Evolutionary conservation across 352 stramenopile genomes (phyloP).

Genomic region (Peronosclerospora sorghi): DNA sequence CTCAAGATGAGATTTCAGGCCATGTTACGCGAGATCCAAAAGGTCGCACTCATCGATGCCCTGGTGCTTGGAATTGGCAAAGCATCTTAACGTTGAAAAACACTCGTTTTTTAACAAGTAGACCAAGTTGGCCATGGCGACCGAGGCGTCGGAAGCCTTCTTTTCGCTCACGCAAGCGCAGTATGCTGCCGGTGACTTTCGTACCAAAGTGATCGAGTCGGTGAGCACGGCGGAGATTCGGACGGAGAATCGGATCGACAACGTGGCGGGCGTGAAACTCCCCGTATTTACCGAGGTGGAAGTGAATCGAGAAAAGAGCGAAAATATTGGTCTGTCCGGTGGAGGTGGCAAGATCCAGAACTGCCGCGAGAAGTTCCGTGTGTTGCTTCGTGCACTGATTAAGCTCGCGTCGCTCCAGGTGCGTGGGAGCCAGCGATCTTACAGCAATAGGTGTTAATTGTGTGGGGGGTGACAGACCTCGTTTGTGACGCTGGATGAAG

Average conservation of each 20-base stretch:
- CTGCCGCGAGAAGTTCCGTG: conserved; percentile 84
- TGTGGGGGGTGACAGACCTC: conserved; percentile 86
- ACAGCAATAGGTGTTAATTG: conserved; percentile 14
- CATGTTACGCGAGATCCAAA: conserved; percentile 82
- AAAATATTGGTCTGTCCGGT: conserved; percentile 92
- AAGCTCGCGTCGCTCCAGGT: conserved; percentile 83
- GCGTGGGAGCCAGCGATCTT: neutral
- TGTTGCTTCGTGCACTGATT: conserved; percentile 73
- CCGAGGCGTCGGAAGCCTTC: conserved; percentile 89
- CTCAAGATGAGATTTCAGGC: conserved; percentile 93
- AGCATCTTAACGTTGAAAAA: neutral
- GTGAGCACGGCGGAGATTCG: conserved; percentile 92
- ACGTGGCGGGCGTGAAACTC: conserved; percentile 98
- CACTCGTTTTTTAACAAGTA: conserved; percentile 15
- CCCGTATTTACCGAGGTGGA: conserved; percentile 97
- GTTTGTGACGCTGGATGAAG: conserved; percentile 98
- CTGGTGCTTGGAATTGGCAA: neutral
- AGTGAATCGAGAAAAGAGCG: conserved; percentile 87
- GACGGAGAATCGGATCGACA: conserved; percentile 96
- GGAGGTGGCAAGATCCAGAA: conserved; percentile 97
- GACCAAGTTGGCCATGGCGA: conserved; percentile 81
- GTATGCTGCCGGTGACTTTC: conserved; percentile 97
- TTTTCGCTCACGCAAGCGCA: conserved; percentile 98
- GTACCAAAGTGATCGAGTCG: conserved; percentile 94
- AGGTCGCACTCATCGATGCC: conserved; percentile 22